phyloP scores from a whole-genome alignment of 352 stramenopile species.

The Pythium volutum region DNA sequence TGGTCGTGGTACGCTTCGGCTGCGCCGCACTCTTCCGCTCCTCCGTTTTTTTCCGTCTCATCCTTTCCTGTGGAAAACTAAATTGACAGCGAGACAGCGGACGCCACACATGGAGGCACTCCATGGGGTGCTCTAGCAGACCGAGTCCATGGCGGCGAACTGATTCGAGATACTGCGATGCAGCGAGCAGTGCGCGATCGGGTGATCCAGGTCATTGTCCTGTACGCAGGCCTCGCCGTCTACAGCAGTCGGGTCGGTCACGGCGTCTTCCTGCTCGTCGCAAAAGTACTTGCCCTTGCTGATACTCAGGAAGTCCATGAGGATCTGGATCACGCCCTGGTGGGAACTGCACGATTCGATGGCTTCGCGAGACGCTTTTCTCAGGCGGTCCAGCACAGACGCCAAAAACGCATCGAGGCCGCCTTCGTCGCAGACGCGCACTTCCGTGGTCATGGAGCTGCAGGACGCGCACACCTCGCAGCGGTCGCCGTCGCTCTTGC shows the following conservation, averaged over 20 bases:
- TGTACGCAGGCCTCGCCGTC: constrained; percentile 21
- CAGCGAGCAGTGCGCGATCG: constrained; percentile 67
- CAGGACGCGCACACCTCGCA: constrained; percentile 57
- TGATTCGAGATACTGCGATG: constrained; percentile 74
- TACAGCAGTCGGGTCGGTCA: constrained; percentile 14
- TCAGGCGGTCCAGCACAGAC: constrained; percentile 54
- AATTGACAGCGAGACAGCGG: constrained; percentile 3
- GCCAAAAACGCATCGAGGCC: constrained; percentile 57
- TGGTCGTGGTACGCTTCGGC: neutral
- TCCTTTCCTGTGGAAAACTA: constrained; percentile 9
- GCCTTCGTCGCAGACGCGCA: constrained; percentile 51
- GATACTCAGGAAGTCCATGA: constrained; percentile 84
- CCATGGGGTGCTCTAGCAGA: constrained; percentile 41
- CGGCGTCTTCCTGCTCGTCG: constrained; percentile 36
- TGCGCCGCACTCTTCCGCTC: neutral
- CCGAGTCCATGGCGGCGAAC: constrained; percentile 73
- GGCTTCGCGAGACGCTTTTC: constrained; percentile 32
- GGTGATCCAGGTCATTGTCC: constrained; percentile 58
- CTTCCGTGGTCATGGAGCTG: constrained; percentile 32
- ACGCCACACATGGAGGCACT: neutral
- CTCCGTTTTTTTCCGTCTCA: neutral
- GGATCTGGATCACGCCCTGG: constrained; percentile 75
- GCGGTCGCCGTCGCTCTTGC: constrained; percentile 35
- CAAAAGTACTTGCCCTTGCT: constrained; percentile 77
- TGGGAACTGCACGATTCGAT: constrained; percentile 62